Percentiles rank a stretch among this genome's conserved stretches.
These are phyloP conservation scores for Arabis hirsuta DNA, from an alignment of 345 rosid species.

Conservation along the genomic window DNA sequence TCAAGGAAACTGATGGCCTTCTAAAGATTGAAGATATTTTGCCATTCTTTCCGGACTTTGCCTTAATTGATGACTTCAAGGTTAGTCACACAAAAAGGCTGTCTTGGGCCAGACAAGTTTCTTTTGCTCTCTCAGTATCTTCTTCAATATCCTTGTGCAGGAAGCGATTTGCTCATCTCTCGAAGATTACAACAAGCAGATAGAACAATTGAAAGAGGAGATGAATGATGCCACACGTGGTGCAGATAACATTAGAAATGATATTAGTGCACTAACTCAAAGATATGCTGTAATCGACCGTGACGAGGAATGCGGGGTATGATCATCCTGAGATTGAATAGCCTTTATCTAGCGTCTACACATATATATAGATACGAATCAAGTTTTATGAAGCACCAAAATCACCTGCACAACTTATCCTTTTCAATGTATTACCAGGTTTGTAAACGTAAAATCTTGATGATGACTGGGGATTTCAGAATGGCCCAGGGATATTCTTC, in stretches of 20 bases:
- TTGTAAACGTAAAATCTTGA: slow-evolving; percentile 82
- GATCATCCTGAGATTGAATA: slow-evolving; percentile 37
- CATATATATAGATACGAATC: neutral
- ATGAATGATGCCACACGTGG: slow-evolving; percentile 99
- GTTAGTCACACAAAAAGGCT: slow-evolving; percentile 45
- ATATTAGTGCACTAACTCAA: slow-evolving; percentile 95
- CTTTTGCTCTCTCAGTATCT: slow-evolving; percentile 23
- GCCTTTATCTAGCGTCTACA: neutral
- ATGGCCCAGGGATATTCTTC: slow-evolving; percentile 73
- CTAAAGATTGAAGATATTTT: slow-evolving; percentile 96
- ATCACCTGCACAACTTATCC: slow-evolving; percentile 25
- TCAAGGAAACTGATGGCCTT: slow-evolving; percentile 98
- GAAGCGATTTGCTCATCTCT: slow-evolving; percentile 97
- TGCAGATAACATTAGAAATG: slow-evolving; percentile 98
- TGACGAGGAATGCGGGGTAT: slow-evolving; percentile 98
- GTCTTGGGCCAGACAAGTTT: slow-evolving; percentile 13
- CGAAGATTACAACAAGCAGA: slow-evolving; percentile 98
- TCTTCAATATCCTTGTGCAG: slow-evolving; percentile 49
- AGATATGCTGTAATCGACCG: slow-evolving; percentile 91
- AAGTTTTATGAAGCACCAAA: slow-evolving; percentile 10
- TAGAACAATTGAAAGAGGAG: slow-evolving; percentile 87
- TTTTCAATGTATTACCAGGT: slow-evolving; percentile 53
- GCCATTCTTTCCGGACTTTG: slow-evolving; percentile 99
- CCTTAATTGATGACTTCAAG: slow-evolving; percentile 99
- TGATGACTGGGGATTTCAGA: slow-evolving; percentile 65